Percentiles rank a stretch among this genome's conserved stretches.
phyloP scores from a whole-genome alignment of 768 basidiomycete genomes.

The Boletus sp. region DNA sequence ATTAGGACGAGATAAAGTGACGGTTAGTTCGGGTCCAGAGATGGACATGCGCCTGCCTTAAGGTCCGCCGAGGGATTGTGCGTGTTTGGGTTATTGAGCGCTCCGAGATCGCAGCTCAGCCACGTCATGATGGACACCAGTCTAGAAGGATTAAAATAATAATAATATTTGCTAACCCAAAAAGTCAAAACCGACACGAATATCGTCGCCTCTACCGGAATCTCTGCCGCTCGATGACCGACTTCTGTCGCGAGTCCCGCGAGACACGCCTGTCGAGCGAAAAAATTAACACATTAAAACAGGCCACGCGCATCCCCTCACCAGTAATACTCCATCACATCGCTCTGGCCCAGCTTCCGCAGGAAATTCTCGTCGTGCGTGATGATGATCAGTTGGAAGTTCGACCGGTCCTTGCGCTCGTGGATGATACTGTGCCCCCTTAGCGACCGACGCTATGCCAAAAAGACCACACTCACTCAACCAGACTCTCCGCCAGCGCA shows the following conservation, averaged over 20 bases:
- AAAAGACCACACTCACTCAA: constrained; percentile 66
- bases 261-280: constrained; percentile 90
- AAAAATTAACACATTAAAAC: too few relatives aligned
- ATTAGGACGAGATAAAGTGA: constrained; percentile 11
- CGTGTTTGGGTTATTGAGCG: constrained; percentile 8
- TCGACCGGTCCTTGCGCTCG: constrained; percentile 81
- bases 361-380: constrained; percentile 98
- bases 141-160: too few relatives aligned
- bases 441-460: background rate
- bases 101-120: constrained; percentile 13
- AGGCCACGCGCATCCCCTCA: constrained; percentile 35
- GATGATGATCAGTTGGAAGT: constrained; percentile 96
- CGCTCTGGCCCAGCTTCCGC: constrained; percentile 80
- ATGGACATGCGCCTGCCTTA: constrained; percentile 10
- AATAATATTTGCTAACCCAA: background rate
- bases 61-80: background rate
- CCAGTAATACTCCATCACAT: constrained; percentile 97
- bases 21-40: constrained; percentile 1
- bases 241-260: constrained; percentile 67
- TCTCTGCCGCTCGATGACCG: constrained; percentile 67
- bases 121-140: constrained; percentile 1
- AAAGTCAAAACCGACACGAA: constrained; percentile 5
- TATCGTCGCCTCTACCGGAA: constrained; percentile 53
- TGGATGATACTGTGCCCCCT: constrained; percentile 75
- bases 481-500: constrained; percentile 84